Percentiles rank a stretch among this genome's conserved stretches.
These are phyloP conservation scores for Phytophthora pinifolia DNA, from an alignment of 352 stramenopile species.

Conservation along the genomic window DNA sequence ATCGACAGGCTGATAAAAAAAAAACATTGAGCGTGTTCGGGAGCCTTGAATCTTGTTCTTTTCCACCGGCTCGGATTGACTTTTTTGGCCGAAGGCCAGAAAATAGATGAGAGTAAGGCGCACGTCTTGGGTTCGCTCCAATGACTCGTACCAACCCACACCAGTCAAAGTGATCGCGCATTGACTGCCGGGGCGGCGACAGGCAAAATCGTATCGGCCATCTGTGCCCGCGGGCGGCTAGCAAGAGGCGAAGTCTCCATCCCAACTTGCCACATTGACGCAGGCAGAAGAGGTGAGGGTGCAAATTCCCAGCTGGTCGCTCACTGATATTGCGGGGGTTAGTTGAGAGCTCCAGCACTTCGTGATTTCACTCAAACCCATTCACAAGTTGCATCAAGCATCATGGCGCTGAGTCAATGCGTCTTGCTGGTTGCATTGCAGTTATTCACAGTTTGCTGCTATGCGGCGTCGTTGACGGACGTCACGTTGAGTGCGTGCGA, in stretches of 20 bases:
- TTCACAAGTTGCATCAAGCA: constrained; percentile 5
- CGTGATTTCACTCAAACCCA: constrained; percentile 7
- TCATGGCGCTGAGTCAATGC: constrained; percentile 11
- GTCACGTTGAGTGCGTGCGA: constrained; percentile 21
- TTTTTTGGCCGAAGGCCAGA: constrained; percentile 17
- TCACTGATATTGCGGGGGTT: constrained; percentile 10
- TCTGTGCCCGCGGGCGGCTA: constrained; percentile 14
- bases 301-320: constrained; percentile 16
- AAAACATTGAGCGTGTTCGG: background rate
- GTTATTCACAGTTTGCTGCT: constrained; percentile 11
- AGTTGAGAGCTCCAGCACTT: constrained; percentile 12
- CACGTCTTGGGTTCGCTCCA: no score
- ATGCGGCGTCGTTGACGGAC: constrained; percentile 12
- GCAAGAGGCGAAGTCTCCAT: constrained; percentile 16
- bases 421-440: constrained; percentile 8
- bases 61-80: constrained; percentile 2
- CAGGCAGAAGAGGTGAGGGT: constrained; percentile 24
- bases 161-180: constrained; percentile 5
- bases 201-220: constrained; percentile 23
- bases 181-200: constrained; percentile 7
- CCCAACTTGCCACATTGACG: constrained; percentile 21
- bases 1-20: background rate
- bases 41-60: no score
- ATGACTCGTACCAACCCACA: background rate
- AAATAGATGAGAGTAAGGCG: no score